Evolutionary conservation across 176 grass and related monocot genomes (phyloP).

Genomic region (Saccharum officinarum): DNA sequence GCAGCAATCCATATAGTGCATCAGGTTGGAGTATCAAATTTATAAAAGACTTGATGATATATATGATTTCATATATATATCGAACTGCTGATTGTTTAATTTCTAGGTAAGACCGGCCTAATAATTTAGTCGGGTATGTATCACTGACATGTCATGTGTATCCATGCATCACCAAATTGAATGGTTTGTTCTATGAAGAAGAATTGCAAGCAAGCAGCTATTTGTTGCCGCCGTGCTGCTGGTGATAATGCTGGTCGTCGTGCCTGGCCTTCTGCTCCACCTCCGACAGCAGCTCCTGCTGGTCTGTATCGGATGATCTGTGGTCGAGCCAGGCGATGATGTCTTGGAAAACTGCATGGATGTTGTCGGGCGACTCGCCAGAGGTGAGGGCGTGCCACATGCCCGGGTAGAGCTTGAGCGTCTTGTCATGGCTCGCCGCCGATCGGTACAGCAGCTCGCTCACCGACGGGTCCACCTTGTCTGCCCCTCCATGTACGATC

Average conservation of each 20-base stretch:
- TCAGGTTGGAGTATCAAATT: not conserved
- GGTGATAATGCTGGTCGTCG: not conserved
- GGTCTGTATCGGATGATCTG: not conserved
- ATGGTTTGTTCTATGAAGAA: not conserved
- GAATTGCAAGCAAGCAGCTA: not conserved
- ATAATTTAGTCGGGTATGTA: not conserved
- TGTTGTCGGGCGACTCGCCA: slow-evolving; percentile 52
- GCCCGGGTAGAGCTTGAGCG: slow-evolving; percentile 52
- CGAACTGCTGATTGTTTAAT: no score
- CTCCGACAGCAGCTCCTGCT: slow-evolving; percentile 12
- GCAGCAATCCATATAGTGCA: not conserved
- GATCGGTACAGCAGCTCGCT: slow-evolving; percentile 55
- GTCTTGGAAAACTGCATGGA: slow-evolving; percentile 54
- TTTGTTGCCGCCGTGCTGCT: not conserved
- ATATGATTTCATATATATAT: not conserved
- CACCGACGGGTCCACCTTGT: slow-evolving; percentile 59
- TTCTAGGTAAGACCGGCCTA: no score
- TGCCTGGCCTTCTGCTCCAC: slow-evolving; percentile 40
- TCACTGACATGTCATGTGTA: not conserved
- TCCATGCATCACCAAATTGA: not conserved
- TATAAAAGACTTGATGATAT: not conserved
- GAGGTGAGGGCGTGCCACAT: slow-evolving; percentile 91
- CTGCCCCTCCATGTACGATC: slow-evolving; percentile 64
- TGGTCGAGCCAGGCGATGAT: slow-evolving; percentile 60
- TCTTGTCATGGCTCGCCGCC: slow-evolving; percentile 59